These are phyloP conservation scores for Neofusicoccum laricinum DNA, from an alignment of 2,329 filamentous ascomycete genomes.

Conservation along the genomic window DNA sequence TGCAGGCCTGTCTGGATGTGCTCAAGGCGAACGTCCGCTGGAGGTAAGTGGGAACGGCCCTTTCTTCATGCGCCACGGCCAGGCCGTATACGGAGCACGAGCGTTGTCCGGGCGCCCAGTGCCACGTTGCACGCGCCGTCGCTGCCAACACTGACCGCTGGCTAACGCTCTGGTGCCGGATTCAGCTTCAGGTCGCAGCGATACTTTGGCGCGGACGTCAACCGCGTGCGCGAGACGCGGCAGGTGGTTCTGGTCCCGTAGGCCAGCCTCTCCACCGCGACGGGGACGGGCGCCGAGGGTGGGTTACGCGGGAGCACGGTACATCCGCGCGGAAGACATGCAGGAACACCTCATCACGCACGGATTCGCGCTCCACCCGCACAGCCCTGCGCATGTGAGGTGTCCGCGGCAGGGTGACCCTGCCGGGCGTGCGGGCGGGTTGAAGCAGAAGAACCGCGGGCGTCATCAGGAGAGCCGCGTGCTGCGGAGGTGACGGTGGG, in stretches of 20 bases:
- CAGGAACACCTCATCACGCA: constrained; percentile 11
- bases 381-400: constrained; percentile 8
- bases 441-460: not conserved
- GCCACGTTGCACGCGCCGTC: constrained; percentile 10
- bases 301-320: not conserved
- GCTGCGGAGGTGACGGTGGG: not conserved
- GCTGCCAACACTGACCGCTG: not conserved
- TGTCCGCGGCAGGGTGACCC: not conserved
- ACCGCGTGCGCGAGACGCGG: constrained; percentile 16
- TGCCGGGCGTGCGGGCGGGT: not conserved
- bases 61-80: constrained; percentile 2
- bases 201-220: constrained; percentile 14
- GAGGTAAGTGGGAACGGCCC: constrained; percentile 10
- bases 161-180: not conserved
- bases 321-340: constrained; percentile 3
- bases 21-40: constrained; percentile 16
- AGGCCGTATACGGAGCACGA: constrained; percentile 8
- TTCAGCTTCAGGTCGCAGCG: constrained; percentile 16
- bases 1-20: constrained; percentile 14
- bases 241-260: constrained; percentile 10
- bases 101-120: constrained; percentile 16
- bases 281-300: not conserved
- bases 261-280: not conserved
- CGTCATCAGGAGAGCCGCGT: not conserved
- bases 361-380: not conserved